These are phyloP conservation scores for Pulicaria dysenterica DNA, from an alignment of 129 eudicot species.

Conservation along the genomic window DNA sequence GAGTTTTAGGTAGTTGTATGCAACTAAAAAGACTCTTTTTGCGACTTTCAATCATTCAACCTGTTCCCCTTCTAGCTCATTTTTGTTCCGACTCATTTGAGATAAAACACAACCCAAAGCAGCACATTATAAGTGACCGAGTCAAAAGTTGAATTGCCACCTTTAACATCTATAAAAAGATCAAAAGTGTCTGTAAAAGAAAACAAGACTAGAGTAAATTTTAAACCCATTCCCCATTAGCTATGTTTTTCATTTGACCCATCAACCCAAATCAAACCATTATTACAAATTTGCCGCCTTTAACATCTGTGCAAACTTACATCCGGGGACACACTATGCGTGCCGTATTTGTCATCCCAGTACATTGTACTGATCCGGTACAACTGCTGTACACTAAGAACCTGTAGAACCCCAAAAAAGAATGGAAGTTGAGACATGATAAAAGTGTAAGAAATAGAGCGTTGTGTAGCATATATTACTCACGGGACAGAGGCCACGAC, in stretches of 20 bases:
- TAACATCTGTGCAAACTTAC: slow-evolving; percentile 34
- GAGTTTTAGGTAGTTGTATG: neutral
- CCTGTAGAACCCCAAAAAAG: slow-evolving; percentile 30
- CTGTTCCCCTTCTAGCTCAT: neutral
- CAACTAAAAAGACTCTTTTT: no score
- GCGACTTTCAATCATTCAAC: neutral
- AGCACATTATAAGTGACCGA: neutral
- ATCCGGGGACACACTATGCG: slow-evolving; percentile 46
- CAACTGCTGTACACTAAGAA: slow-evolving; percentile 49
- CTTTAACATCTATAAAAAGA: neutral
- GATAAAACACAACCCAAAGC: neutral
- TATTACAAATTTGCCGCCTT: neutral
- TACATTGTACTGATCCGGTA: slow-evolving; percentile 48
- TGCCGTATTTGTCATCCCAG: slow-evolving; percentile 54
- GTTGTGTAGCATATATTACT: slow-evolving; percentile 37
- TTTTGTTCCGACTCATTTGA: neutral
- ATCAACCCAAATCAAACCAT: neutral
- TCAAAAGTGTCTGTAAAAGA: neutral
- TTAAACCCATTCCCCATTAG: neutral
- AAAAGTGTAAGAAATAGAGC: neutral
- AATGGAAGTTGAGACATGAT: neutral
- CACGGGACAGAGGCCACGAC: slow-evolving; percentile 89
- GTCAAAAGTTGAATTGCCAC: neutral
- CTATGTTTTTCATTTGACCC: neutral
- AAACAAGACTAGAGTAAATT: neutral